Evolutionary conservation across 768 basidiomycete genomes (phyloP), one percentile per base, ranked within the genome.

Genomic region (Auriscalpium orientale): DNA sequence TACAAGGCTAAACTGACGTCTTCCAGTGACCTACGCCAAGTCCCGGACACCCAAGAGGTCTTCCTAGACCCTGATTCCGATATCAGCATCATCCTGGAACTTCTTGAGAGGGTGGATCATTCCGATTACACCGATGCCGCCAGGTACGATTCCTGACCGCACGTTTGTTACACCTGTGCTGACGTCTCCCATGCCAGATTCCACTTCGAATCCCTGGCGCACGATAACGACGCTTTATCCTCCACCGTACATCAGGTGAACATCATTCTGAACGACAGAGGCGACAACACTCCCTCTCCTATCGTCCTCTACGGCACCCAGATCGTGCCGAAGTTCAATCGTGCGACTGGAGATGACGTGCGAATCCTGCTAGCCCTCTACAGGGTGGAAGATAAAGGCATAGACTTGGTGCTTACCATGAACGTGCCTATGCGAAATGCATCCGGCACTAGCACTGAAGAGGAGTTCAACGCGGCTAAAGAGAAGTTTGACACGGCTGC

Each of bases 11-110:
- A 46, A 51, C 56, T 51, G 36, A 43, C 46, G n/a, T 35, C 56
- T 44, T 47, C 35, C 65, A 87, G 85, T 57, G 72, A 77, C 50
- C 56, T 85, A 7, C 91, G 95, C 53, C 90, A 98, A 71, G 76
- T 99, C 12, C 95, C 97, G 13, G 89, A 98, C 67, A 92, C 83
- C 4, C 95, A 99, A 70, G 97, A 98, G 67, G 95, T 97, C 44
- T 88, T 92, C 71, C 68, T 97, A 55, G 85, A 84, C 54, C 79
- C 80, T 7, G 70, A 81, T 49, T 87, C 84, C 6, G 77, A 77
- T 49, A 74, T 84, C 62, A 92, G 87, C 65, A 78, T 95, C 59
- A 79, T 98, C 50, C 71, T 97, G 28, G 97, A 99, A 66, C 80
- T 97, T 21, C 73, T 98, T 12, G 70, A 91, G 67, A 76, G 83